These are phyloP conservation scores for Penicillium paxilli DNA, from an alignment of 495 filamentous ascomycete species.

Conservation along the genomic window DNA sequence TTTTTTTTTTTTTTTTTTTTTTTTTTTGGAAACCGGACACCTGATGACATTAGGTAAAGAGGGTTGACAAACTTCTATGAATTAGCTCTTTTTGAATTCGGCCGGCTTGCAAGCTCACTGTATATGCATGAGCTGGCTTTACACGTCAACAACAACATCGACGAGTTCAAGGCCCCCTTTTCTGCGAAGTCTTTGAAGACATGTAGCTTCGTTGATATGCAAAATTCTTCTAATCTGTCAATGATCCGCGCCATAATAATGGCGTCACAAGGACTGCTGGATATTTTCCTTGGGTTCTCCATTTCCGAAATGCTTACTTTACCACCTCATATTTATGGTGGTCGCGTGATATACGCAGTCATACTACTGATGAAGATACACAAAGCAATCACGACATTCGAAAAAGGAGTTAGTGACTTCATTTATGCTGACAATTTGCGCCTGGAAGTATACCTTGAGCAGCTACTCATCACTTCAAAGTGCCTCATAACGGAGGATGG, in stretches of 20 bases:
- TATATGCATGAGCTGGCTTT: slow-evolving; percentile 13
- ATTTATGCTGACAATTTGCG: no score
- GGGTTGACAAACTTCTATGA: no score
- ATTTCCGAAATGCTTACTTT: slow-evolving; percentile 15
- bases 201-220: slow-evolving; percentile 5
- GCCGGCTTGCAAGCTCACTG: slow-evolving; percentile 8
- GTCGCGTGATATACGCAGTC: slow-evolving; percentile 16
- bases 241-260: neutral
- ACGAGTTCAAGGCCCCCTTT: slow-evolving; percentile 15
- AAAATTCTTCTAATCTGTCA: neutral
- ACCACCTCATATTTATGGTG: slow-evolving; percentile 16
- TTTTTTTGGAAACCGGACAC: no score
- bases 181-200: slow-evolving; percentile 11
- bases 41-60: no score
- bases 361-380: slow-evolving; percentile 15
- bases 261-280: neutral
- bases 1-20: no score
- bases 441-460: no score
- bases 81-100: slow-evolving; percentile 13
- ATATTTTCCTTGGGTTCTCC: slow-evolving; percentile 8
- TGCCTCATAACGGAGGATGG: neutral
- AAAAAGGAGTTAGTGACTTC: no score
- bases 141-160: slow-evolving; percentile 16
- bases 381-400: slow-evolving; percentile 2
- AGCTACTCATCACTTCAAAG: no score